Conservation (phyloP, 805 yeast species). For the Ogataea minuta region DNA sequence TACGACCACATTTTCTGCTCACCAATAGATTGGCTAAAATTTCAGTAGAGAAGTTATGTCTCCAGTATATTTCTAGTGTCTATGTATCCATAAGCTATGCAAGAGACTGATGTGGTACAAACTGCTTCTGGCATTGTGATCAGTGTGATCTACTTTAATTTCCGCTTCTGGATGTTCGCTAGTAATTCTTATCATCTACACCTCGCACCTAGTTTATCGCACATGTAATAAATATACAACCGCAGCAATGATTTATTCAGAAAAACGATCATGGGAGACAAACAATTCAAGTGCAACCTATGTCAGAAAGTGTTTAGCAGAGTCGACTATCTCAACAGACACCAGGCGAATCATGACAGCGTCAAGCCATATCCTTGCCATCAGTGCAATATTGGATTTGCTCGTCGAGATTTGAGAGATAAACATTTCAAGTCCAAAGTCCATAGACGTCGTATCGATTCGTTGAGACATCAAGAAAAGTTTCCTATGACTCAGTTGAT, state of each 20-base stretch:
- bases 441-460: slow-evolving; percentile 19
- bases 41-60: too few species aligned
- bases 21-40: too few species aligned
- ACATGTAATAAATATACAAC: too few species aligned
- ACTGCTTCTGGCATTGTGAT: too few species aligned
- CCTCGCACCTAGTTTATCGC: slow-evolving; percentile 7
- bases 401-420: slow-evolving; percentile 34
- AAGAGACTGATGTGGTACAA: too few species aligned
- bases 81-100: too few species aligned
- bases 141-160: too few species aligned
- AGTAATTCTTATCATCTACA: neutral
- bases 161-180: too few species aligned
- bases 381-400: slow-evolving; percentile 28
- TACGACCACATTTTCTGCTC: neutral
- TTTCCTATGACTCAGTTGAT: slow-evolving; percentile 1
- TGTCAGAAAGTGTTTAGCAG: slow-evolving; percentile 15
- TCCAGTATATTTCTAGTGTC: neutral
- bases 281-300: slow-evolving; percentile 9
- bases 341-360: slow-evolving; percentile 31
- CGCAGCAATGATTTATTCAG: neutral
- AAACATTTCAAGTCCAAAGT: slow-evolving; percentile 31
- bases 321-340: slow-evolving; percentile 31
- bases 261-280: slow-evolving; percentile 1
- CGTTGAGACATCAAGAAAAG: slow-evolving; percentile 6
- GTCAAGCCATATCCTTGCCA: slow-evolving; percentile 31